These are phyloP conservation scores for Geotrichum aggregatum DNA, from an alignment of 1,139 yeast species.

Conservation along the genomic window DNA sequence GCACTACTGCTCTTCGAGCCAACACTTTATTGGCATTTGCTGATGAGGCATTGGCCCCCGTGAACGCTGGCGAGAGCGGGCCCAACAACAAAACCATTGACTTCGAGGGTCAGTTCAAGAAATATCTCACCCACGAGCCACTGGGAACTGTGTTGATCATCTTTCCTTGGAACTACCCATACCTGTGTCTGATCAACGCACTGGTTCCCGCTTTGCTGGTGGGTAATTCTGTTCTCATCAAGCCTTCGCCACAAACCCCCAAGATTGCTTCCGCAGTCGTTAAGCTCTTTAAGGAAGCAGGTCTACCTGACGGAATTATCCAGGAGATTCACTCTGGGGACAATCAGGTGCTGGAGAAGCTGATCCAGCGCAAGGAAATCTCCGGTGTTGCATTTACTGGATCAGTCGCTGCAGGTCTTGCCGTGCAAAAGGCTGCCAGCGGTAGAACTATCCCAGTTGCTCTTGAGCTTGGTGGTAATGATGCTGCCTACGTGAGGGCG, in stretches of 20 bases:
- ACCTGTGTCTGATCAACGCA: constrained; percentile 76
- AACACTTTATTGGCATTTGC: constrained; percentile 34
- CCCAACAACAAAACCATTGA: constrained; percentile 18
- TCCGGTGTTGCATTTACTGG: constrained; percentile 84
- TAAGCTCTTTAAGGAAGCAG: constrained; percentile 61
- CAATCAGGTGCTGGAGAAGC: constrained; percentile 65
- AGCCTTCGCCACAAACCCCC: constrained; percentile 82
- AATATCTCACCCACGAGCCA: constrained; percentile 58
- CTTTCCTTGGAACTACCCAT: constrained; percentile 87
- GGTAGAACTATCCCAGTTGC: constrained; percentile 69
- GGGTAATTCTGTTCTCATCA: constrained; percentile 75
- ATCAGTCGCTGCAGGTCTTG: constrained; percentile 76
- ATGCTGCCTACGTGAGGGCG: constrained; percentile 67
- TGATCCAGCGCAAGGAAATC: constrained; percentile 49
- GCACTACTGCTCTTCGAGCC: constrained; percentile 37
- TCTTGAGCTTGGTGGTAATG: constrained; percentile 91
- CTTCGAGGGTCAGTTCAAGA: constrained; percentile 31
- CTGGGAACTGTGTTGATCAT: constrained; percentile 79
- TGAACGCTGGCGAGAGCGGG: constrained; percentile 30
- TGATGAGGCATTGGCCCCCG: constrained; percentile 37
- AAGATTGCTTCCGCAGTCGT: constrained; percentile 68
- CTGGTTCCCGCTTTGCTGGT: constrained; percentile 79
- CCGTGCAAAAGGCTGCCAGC: constrained; percentile 70
- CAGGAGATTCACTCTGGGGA: constrained; percentile 56
- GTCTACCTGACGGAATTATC: constrained; percentile 76